These are phyloP conservation scores for Fusarium sp. DNA, from an alignment of 2,329 filamentous ascomycete species.

Conservation along the genomic window DNA sequence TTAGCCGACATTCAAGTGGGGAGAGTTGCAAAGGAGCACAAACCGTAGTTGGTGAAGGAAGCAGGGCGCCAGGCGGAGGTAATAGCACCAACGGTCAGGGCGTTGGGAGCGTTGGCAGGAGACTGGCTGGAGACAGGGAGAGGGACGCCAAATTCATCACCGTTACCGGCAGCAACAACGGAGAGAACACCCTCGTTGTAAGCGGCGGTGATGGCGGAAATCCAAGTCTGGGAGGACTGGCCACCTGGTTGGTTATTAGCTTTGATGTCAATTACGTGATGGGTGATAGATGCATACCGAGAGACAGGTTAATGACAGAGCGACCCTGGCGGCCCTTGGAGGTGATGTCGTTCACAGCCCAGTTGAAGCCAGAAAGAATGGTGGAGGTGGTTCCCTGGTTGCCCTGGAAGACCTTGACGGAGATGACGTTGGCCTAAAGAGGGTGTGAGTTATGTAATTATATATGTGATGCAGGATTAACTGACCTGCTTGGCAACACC, in stretches of 20 bases:
- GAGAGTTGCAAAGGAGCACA: neutral
- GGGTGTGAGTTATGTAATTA: neutral
- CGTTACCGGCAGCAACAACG: constrained; percentile 62
- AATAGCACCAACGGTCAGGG: constrained; percentile 64
- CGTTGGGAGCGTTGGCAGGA: constrained; percentile 58
- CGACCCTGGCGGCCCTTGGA: constrained; percentile 50
- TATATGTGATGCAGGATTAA: neutral
- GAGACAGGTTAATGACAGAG: constrained; percentile 56
- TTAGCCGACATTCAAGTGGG: neutral
- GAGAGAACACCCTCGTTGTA: constrained; percentile 56
- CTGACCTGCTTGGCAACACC: constrained; percentile 58
- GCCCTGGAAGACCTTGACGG: constrained; percentile 51
- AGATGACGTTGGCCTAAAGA: constrained; percentile 40
- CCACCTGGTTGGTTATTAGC: constrained; percentile 44
- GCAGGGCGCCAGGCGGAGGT: constrained; percentile 53
- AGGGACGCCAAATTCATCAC: constrained; percentile 41
- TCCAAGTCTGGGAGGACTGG: constrained; percentile 49
- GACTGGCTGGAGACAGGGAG: constrained; percentile 58
- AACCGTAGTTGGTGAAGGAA: constrained; percentile 63
- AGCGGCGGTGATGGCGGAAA: constrained; percentile 56
- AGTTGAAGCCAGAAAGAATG: constrained; percentile 57
- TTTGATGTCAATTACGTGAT: too few species aligned
- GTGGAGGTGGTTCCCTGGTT: constrained; percentile 39
- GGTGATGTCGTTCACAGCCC: constrained; percentile 52
- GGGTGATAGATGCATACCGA: constrained; percentile 42